These are phyloP conservation scores for Strombidium stylifer DNA, from an alignment of 73 alveolate species.

Conservation along the genomic window DNA sequence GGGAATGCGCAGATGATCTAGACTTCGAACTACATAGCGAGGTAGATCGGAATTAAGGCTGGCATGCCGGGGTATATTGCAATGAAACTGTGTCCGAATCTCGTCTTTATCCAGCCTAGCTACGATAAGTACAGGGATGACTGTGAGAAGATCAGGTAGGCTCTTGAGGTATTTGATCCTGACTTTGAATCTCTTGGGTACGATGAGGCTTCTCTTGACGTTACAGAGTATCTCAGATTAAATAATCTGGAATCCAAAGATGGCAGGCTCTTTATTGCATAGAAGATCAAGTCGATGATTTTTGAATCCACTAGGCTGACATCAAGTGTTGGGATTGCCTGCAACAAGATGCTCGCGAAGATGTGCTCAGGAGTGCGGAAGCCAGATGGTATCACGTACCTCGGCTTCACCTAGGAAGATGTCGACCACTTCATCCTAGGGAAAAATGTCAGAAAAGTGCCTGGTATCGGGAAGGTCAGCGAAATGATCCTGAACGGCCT, in stretches of 20 bases:
- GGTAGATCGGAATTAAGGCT: slow-evolving; percentile 92
- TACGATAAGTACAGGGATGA: slow-evolving; percentile 15
- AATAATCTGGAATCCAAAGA: slow-evolving; percentile 55
- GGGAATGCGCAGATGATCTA: slow-evolving; percentile 87
- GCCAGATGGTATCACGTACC: slow-evolving; percentile 62
- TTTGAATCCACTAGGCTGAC: slow-evolving; percentile 62
- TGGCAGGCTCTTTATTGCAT: slow-evolving; percentile 61
- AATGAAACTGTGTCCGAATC: slow-evolving; percentile 25
- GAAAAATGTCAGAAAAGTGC: slow-evolving; percentile 80
- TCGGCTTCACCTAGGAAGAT: slow-evolving; percentile 18
- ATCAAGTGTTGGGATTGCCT: slow-evolving; percentile 74
- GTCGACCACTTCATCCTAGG: slow-evolving; percentile 57
- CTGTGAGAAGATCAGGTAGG: slow-evolving; percentile 18
- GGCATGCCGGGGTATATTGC: slow-evolving; percentile 58
- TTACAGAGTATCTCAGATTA: slow-evolving; percentile 61
- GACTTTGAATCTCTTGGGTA: slow-evolving; percentile 65
- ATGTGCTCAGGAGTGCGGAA: slow-evolving; percentile 62
- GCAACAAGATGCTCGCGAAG: slow-evolving; percentile 80
- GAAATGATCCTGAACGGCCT: slow-evolving; percentile 67
- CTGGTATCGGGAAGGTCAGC: slow-evolving; percentile 86
- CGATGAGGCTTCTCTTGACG: slow-evolving; percentile 82
- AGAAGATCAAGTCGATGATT: slow-evolving; percentile 63
- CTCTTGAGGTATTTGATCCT: slow-evolving; percentile 44
- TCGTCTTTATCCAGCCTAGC: slow-evolving; percentile 19
- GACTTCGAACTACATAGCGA: slow-evolving; percentile 93